Evolutionary conservation across 2,329 filamentous ascomycete species (phyloP).

Genomic region (Rosellinia necatrix): DNA sequence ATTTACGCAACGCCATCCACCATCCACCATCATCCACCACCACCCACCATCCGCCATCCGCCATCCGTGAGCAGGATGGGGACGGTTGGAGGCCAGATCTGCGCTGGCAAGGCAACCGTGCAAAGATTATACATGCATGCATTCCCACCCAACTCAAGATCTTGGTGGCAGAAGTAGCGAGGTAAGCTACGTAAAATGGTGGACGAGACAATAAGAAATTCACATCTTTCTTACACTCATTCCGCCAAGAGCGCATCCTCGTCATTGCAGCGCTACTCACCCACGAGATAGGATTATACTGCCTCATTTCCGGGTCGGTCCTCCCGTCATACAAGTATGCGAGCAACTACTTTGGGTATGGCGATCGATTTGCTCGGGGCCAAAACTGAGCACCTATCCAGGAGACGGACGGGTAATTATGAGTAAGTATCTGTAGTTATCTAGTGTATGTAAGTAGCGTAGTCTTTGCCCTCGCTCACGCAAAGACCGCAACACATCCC

Average conservation of each 20-base stretch:
- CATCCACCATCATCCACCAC: not conserved
- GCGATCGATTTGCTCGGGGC: not conserved
- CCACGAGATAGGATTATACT: conserved; percentile 13
- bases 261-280: not conserved
- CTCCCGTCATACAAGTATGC: too few relatives aligned
- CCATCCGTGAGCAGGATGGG: not conserved
- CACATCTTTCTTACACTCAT: not conserved
- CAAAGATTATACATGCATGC: conserved; percentile 16
- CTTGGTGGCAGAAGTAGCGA: not conserved
- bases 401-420: too few relatives aligned
- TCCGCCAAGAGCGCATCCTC: not conserved
- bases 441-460: not conserved
- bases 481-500: too few relatives aligned
- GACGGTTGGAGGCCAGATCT: conserved; percentile 8
- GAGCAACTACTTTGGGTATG: too few relatives aligned
- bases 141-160: conserved; percentile 15
- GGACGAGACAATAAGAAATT: not conserved
- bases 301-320: not conserved
- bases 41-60: not conserved
- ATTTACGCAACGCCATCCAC: not conserved
- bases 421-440: too few relatives aligned
- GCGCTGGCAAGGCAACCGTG: conserved; percentile 20
- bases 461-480: too few relatives aligned
- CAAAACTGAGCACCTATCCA: too few relatives aligned
- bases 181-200: not conserved